A percentile compares a stretch with the other conserved stretches of the same genome.
These are phyloP conservation scores for Epichloe gansuensis DNA, from an alignment of 2,329 filamentous ascomycete species.

Conservation along the genomic window DNA sequence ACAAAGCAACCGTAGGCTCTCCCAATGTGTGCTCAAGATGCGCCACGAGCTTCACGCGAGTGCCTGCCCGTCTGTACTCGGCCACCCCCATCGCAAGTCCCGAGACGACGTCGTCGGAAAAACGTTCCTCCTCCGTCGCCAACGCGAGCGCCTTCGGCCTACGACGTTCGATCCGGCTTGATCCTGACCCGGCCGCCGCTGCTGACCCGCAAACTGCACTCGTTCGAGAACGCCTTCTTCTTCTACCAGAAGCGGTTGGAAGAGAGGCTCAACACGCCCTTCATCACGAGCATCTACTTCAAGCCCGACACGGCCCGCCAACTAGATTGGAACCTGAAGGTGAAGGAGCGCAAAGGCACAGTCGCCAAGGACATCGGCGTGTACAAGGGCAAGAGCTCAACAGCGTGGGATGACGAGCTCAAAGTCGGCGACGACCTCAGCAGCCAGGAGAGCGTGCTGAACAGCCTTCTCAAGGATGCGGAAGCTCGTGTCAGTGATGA, in stretches of 20 bases:
- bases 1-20: slow-evolving; percentile 11
- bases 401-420: slow-evolving; percentile 87
- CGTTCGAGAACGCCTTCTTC: slow-evolving; percentile 87
- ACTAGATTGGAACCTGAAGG: slow-evolving; percentile 82
- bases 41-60: slow-evolving; percentile 19
- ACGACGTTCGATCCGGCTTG: slow-evolving; percentile 51
- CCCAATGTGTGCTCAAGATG: slow-evolving; percentile 26
- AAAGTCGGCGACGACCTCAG: slow-evolving; percentile 60
- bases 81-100: slow-evolving; percentile 14
- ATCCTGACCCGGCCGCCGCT: slow-evolving; percentile 81
- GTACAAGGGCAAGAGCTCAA: slow-evolving; percentile 58
- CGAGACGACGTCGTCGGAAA: slow-evolving; percentile 10
- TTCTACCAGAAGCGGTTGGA: slow-evolving; percentile 97
- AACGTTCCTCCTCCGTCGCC: slow-evolving; percentile 8
- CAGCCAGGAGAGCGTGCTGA: slow-evolving; percentile 50
- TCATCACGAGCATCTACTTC: slow-evolving; percentile 88
- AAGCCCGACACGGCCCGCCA: slow-evolving; percentile 77
- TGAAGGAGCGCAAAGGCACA: slow-evolving; percentile 58
- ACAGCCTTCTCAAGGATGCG: slow-evolving; percentile 63
- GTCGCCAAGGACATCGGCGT: slow-evolving; percentile 74
- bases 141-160: slow-evolving; percentile 15
- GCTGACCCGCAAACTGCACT: slow-evolving; percentile 68
- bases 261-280: slow-evolving; percentile 78
- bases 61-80: slow-evolving; percentile 25
- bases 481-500: slow-evolving; percentile 50